Conservation (phyloP, 2,329 filamentous ascomycete genomes). For the Elsinoe perseae region DNA sequence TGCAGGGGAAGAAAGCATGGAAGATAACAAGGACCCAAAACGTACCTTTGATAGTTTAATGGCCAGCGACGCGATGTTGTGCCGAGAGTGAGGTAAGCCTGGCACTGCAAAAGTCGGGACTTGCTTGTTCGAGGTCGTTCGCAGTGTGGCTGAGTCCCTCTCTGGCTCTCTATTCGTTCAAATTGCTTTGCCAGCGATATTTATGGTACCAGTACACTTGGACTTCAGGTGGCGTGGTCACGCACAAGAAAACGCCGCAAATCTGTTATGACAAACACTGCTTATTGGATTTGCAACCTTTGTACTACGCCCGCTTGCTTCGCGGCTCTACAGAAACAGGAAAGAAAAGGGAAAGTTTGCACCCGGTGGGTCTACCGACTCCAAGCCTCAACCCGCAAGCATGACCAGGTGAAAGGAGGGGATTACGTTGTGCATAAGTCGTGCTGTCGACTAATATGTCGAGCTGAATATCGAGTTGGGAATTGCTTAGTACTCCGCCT, state of each 20-base stretch:
- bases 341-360: conserved; percentile 15
- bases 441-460: neutral
- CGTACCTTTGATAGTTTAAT: conserved; percentile 18
- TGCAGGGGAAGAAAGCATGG: neutral
- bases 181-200: neutral
- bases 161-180: neutral
- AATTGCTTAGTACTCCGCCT: conserved; percentile 76
- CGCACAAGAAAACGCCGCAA: neutral
- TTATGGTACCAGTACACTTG: neutral
- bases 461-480: conserved; percentile 4
- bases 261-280: neutral
- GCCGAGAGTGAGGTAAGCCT: conserved; percentile 13
- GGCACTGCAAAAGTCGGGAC: conserved; percentile 7
- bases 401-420: conserved; percentile 20
- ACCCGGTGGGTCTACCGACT: conserved; percentile 17
- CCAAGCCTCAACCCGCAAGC: conserved; percentile 17
- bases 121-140: no score
- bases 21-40: conserved; percentile 12
- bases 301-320: conserved; percentile 11
- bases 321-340: neutral
- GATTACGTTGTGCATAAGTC: conserved; percentile 16
- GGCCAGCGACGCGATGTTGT: conserved; percentile 15
- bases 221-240: conserved; percentile 6
- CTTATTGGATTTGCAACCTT: neutral
- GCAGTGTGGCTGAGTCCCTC: conserved; percentile 11